Percentiles rank a stretch among this genome's conserved stretches.
phyloP scores from a whole-genome alignment of 148 eudicot species.

The Rhododendron molle region DNA sequence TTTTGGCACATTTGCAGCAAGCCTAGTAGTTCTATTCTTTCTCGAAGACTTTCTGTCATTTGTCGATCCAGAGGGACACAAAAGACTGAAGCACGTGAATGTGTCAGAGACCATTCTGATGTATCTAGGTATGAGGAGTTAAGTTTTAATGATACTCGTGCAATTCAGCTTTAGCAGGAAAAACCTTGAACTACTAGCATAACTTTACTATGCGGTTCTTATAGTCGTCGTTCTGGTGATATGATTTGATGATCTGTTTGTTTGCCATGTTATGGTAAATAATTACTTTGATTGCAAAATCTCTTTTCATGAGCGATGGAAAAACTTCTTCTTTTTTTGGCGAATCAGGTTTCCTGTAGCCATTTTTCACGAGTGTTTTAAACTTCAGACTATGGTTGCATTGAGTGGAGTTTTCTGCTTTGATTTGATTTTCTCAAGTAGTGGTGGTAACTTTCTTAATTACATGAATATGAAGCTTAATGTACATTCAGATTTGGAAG shows the following conservation, averaged over 20 bases:
- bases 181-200: not conserved
- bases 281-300: not conserved
- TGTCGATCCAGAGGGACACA: conserved; percentile 51
- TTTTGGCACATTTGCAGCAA: conserved; percentile 36
- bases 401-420: not conserved
- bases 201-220: not conserved
- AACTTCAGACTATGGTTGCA: not conserved
- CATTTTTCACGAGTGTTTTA: not conserved
- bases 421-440: not conserved
- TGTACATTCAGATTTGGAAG: not conserved
- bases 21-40: conserved; percentile 17
- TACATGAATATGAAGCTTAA: not conserved
- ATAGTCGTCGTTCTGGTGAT: not conserved
- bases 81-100: conserved; percentile 49
- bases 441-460: not conserved
- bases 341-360: not conserved
- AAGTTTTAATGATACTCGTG: not conserved
- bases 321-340: not conserved
- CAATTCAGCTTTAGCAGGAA: not conserved
- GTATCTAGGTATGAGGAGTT: conserved; percentile 40
- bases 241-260: not conserved
- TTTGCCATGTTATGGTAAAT: not conserved
- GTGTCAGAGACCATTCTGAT: conserved; percentile 34
- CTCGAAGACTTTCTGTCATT: conserved; percentile 36
- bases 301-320: not conserved